Conservation (phyloP, 1,284 basidiomycete genomes). For the Heterobasidion annosum region DNA sequence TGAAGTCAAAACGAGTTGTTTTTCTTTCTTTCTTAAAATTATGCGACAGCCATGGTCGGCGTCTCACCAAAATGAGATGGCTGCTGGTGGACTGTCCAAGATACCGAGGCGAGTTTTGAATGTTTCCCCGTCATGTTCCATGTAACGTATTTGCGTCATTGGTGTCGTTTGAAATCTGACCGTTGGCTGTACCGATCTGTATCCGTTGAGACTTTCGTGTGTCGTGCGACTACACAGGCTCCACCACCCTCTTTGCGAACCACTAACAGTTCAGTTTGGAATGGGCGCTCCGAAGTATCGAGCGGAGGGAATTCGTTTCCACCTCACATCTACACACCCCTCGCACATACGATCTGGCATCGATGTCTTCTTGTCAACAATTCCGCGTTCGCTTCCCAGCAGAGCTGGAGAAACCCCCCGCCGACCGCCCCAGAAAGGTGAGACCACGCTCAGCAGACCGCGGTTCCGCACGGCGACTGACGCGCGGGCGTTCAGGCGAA, state of each 20-base stretch:
- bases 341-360: constrained; percentile 3
- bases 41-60: too few relatives aligned
- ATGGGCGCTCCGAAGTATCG: too few relatives aligned
- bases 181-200: background rate
- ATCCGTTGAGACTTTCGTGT: background rate
- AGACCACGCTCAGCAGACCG: constrained; percentile 5
- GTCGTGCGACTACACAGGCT: too few relatives aligned
- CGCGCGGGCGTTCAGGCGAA: constrained; percentile 14
- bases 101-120: background rate
- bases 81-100: background rate
- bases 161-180: background rate
- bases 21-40: too few relatives aligned
- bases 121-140: background rate
- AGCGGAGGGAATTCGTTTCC: background rate
- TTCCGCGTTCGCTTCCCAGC: constrained; percentile 18
- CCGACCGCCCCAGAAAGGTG: constrained; percentile 20
- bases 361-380: background rate
- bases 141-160: background rate
- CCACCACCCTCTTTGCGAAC: too few relatives aligned
- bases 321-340: background rate
- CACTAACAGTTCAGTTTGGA: too few relatives aligned
- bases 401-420: constrained; percentile 16
- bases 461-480: background rate
- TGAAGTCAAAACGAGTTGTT: background rate
- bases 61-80: background rate